Base-by-base conservation (phyloP, 441 rosid species). In the Mallotus japonicus region DNA sequence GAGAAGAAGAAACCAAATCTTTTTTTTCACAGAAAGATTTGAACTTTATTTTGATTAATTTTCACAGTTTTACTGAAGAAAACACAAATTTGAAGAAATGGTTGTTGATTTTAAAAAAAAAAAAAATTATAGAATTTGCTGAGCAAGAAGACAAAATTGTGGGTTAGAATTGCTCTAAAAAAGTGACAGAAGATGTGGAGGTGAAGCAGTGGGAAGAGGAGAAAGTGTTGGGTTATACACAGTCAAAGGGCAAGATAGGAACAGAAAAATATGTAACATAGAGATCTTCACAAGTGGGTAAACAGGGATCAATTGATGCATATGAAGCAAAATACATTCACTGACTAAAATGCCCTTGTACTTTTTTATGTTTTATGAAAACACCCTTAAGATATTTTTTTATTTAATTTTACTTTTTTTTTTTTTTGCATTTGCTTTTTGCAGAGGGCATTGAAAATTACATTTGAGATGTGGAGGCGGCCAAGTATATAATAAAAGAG, bases 131-230 rank as follows among this genome's bases (percentile, higher is more conserved):
- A 10, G 32, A 63, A 66, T 51, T 12, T 58, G 44, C 14, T 49
- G 60, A 28, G 64, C 1, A 74, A 72, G 28, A 79, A n/a, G 63
- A 72, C 81, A 37, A 75, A 71, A 57, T 2, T 17, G 34, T 22
- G 19, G 17, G 34, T 64, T 62, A 46, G 54, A 66, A 4, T 4
- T 49, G 53, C 10, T 6, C 24, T 59, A 57, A 0, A 24, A 20
- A 6, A 15, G 47, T 55, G 42, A 14, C 49, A 44, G 66, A 51
- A 37, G 6, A 37, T 37, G 40, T 37, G 40, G 0, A 56, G 42
- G 69, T 42, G 24, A 53, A 16, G 50, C 73, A 50, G 76, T 19
- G 72, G 53, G 69, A 49, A 46, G 44, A 37, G 67, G 65, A 56
- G 58, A 56, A 56, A 15, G 14, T 5, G 37, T 40, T 37, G 37